Percentiles rank a stretch among this genome's conserved stretches.
These are phyloP conservation scores for Planoprotostelium fungivorum DNA, from an alignment of 78 protist species.

Conservation along the genomic window DNA sequence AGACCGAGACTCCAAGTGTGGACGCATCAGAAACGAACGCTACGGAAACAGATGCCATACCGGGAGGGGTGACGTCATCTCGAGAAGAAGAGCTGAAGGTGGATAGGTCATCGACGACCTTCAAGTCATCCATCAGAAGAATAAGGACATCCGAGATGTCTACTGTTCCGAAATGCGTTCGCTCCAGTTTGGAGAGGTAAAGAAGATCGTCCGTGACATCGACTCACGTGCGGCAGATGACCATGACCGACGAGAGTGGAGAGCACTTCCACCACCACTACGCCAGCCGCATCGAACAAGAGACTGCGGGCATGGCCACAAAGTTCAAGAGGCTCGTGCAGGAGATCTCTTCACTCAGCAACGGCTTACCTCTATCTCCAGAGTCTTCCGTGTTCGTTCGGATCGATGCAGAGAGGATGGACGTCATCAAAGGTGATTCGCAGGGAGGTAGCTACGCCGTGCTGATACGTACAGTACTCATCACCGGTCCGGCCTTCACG, in stretches of 20 bases:
- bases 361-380: constrained; percentile 13
- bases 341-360: background rate
- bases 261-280: background rate
- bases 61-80: too few relatives aligned
- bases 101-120: background rate
- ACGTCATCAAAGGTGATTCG: constrained; percentile 11
- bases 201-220: too few relatives aligned
- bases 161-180: background rate
- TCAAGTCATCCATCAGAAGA: background rate
- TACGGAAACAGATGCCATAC: background rate
- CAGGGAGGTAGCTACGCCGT: background rate
- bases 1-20: background rate
- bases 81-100: too few relatives aligned
- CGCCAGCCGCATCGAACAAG: background rate
- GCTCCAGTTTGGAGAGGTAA: background rate
- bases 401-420: constrained; percentile 33
- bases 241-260: constrained; percentile 1
- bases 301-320: background rate
- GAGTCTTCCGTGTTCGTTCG: constrained; percentile 50
- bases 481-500: constrained; percentile 6
- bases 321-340: constrained; percentile 8
- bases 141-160: background rate
- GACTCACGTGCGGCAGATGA: background rate
- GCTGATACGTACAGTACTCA: background rate
- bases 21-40: background rate